Base-by-base conservation (phyloP, 1,284 basidiomycete genomes). In the Cystobasidiaceae sp. region DNA sequence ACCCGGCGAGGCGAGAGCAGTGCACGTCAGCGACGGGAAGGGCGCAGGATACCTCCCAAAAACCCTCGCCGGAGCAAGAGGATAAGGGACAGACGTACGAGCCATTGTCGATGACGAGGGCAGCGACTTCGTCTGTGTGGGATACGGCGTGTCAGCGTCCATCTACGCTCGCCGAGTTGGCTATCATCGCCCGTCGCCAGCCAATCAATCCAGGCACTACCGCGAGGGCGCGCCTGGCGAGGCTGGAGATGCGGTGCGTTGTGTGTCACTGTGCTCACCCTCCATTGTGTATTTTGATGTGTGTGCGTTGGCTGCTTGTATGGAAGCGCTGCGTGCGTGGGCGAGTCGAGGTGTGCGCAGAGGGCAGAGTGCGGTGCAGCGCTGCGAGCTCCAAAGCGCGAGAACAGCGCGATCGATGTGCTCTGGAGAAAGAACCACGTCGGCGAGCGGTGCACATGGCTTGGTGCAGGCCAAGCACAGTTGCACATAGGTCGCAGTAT, bases 41-140 rank as follows among this genome's bases (percentile, higher is more conserved):
- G 11, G 52, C 25, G 37, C 23, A n/a, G n/a, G n/a, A n/a, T n/a
- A n/a, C n/a, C n/a, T 54, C 51, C 30, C n/a, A 15, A 54, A 32
- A 37, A 15, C 15, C 21, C 3, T 15, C 1, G 30, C 34, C 25
- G 15, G 4, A 11, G 13, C 28, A 17, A 5, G 19, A 9, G 17
- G n/a, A 28, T 51, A 19, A 25, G 23, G 28, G 43, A 25, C 23
- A 28, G 9, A 58, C 66, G 49, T 28, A 67, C 69, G 71, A 73
- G 54, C 73, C 73, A 70, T 73, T 74, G 74, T 76, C 75, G 61
- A 76, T 73, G 64, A 75, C 74, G 69, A 75, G 71, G 66, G 74
- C 74, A 55, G 73, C 74, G 61, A 75, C 74, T 69, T 74, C 74
- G 67, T 73, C 72, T 71, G 46, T n/a, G n/a, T n/a, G n/a, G n/a